phyloP scores from a whole-genome alignment of 352 stramenopile genomes.

The Phytophthora pluvialis region DNA sequence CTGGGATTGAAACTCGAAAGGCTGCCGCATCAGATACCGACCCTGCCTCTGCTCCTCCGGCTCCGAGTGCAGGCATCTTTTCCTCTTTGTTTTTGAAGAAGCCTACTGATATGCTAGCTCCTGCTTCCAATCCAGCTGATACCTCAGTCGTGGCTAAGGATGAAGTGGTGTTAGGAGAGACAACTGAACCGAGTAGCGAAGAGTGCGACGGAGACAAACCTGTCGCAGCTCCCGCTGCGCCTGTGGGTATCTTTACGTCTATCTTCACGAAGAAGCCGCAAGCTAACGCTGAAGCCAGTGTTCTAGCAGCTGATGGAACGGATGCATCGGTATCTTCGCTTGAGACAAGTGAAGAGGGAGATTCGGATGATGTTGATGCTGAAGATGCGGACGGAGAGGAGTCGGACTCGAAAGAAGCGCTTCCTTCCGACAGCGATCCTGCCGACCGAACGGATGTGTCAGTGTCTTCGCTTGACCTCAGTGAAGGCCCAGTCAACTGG shows the following conservation, averaged over 20 bases:
- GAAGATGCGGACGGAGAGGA: slow-evolving; percentile 37
- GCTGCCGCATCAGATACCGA: background rate
- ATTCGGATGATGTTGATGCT: slow-evolving; percentile 20
- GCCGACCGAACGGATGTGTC: slow-evolving; percentile 9
- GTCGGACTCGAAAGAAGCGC: slow-evolving; percentile 24
- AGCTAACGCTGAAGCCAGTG: slow-evolving; percentile 9
- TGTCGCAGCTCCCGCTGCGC: background rate
- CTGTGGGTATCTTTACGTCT: slow-evolving; percentile 34
- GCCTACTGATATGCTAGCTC: background rate
- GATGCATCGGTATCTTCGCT: slow-evolving; percentile 25
- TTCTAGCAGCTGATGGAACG: slow-evolving; percentile 9
- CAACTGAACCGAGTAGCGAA: slow-evolving; percentile 11
- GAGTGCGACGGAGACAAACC: background rate
- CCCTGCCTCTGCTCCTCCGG: slow-evolving; percentile 3
- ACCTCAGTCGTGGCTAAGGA: background rate
- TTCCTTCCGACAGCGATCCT: slow-evolving; percentile 20
- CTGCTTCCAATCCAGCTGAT: background rate
- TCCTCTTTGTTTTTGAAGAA: slow-evolving; percentile 34
- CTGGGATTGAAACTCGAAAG: slow-evolving; percentile 1
- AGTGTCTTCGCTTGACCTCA: slow-evolving; percentile 18
- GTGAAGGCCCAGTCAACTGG: slow-evolving; percentile 14
- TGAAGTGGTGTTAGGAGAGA: slow-evolving; percentile 3
- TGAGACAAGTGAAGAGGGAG: slow-evolving; percentile 22
- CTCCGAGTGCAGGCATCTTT: slow-evolving; percentile 23
- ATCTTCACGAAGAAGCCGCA: slow-evolving; percentile 36